These are phyloP conservation scores for Vigna reflexopilosa DNA, from an alignment of 306 rosid species.

Conservation along the genomic window DNA sequence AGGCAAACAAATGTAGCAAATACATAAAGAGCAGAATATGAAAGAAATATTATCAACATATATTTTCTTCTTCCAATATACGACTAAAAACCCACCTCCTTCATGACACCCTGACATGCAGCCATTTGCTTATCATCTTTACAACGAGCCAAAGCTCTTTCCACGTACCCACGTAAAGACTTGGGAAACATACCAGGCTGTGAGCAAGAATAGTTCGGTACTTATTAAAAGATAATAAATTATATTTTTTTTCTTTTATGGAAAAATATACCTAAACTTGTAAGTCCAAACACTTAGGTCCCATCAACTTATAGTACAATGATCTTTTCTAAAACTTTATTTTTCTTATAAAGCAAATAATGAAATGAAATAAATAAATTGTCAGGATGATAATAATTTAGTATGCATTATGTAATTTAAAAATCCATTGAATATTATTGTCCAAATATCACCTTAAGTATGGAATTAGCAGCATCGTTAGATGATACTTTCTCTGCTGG, in stretches of 20 bases:
- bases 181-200: conserved; percentile 95
- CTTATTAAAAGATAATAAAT: conserved; percentile 20
- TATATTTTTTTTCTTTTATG: background rate
- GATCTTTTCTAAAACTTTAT: conserved; percentile 6
- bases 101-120: conserved; percentile 83
- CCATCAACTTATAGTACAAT: conserved; percentile 15
- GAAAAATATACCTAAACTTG: conserved; percentile 15
- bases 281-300: background rate
- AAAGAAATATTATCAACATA: conserved; percentile 18
- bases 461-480: conserved; percentile 72
- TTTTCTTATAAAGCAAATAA: conserved; percentile 22
- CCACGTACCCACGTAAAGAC: conserved; percentile 92
- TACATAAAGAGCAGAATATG: conserved; percentile 9
- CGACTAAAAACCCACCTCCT: conserved; percentile 68
- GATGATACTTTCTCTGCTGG: conserved; percentile 64
- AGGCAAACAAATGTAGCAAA: background rate
- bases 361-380: conserved; percentile 24
- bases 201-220: conserved; percentile 45
- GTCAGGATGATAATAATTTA: background rate
- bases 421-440: conserved; percentile 28
- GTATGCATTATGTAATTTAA: conserved; percentile 11
- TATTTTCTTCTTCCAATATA: conserved; percentile 10
- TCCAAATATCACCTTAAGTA: conserved; percentile 70
- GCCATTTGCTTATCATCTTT: conserved; percentile 85
- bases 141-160: conserved; percentile 95